Conservation (phyloP, 1,139 yeast genomes). For the Protomyces inundatus region DNA sequence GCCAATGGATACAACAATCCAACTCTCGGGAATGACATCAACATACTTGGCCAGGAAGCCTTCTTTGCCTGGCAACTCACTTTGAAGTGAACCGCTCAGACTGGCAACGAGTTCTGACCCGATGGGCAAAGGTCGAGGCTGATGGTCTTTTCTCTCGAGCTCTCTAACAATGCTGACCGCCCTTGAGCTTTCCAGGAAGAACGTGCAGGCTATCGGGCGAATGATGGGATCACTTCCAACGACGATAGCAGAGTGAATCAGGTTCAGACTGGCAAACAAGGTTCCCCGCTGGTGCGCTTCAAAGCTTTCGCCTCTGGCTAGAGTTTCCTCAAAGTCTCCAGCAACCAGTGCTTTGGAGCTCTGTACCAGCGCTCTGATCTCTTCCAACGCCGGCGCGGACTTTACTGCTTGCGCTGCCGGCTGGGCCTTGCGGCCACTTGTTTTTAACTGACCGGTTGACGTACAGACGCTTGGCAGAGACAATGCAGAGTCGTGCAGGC, state of each 20-base stretch:
- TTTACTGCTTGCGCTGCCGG: not conserved
- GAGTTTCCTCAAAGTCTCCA: slow-evolving; percentile 32
- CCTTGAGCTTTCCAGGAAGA: slow-evolving; percentile 10
- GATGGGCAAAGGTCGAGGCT: not conserved
- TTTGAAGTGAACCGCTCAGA: not conserved
- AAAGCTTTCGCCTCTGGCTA: slow-evolving; percentile 32
- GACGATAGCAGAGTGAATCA: slow-evolving; percentile 8
- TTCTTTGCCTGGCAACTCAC: not conserved
- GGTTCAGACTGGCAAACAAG: not conserved
- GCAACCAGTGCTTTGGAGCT: slow-evolving; percentile 34
- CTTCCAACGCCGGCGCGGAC: slow-evolving; percentile 32
- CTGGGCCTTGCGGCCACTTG: slow-evolving; percentile 9
- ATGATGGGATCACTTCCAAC: not conserved
- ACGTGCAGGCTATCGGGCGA: not conserved
- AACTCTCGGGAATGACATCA: slow-evolving; percentile 44
- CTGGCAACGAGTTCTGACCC: not conserved
- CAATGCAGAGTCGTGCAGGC: slow-evolving; percentile 47
- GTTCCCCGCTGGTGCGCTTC: not conserved
- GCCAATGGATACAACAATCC: slow-evolving; percentile 62
- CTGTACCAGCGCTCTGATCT: not conserved
- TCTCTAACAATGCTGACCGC: not conserved
- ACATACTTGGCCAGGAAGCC: slow-evolving; percentile 32
- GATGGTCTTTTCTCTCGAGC: not conserved
- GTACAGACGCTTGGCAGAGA: slow-evolving; percentile 43
- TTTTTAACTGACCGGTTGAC: slow-evolving; percentile 11